phyloP scores from a whole-genome alignment of 768 basidiomycete genomes.

The Lactarius akahatsu region DNA sequence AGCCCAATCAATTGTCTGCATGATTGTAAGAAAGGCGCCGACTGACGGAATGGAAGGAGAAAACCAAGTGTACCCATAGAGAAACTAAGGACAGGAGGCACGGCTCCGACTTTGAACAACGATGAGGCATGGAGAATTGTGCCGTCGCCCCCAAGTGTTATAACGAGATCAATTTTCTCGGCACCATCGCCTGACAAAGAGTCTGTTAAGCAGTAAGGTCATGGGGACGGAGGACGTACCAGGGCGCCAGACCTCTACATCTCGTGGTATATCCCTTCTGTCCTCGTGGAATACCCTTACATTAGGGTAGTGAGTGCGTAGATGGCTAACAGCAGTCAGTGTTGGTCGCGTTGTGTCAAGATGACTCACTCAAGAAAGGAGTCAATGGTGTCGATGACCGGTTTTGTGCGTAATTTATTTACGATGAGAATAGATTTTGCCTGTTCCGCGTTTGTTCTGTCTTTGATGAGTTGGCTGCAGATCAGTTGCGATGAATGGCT shows the following conservation, averaged over 20 bases:
- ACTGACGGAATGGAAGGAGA: slow-evolving; percentile 88
- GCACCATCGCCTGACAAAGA: slow-evolving; percentile 42
- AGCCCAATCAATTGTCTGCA: neutral
- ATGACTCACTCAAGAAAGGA: slow-evolving; percentile 62
- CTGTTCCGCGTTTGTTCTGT: slow-evolving; percentile 33
- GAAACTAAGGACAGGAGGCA: slow-evolving; percentile 88
- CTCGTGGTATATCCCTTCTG: slow-evolving; percentile 50
- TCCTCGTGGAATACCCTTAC: slow-evolving; percentile 37
- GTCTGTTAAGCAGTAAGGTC: neutral
- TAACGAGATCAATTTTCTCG: slow-evolving; percentile 76
- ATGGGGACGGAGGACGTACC: slow-evolving; percentile 39
- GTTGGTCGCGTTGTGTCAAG: neutral
- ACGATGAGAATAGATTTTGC: slow-evolving; percentile 72
- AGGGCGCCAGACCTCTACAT: slow-evolving; percentile 56
- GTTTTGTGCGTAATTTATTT: slow-evolving; percentile 77
- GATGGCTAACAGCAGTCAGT: slow-evolving; percentile 31
- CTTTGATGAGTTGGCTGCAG: slow-evolving; percentile 26
- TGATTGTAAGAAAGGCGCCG: neutral
- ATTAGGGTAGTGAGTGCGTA: slow-evolving; percentile 35
- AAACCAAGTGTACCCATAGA: slow-evolving; percentile 95
- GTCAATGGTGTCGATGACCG: slow-evolving; percentile 73
- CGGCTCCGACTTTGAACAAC: slow-evolving; percentile 84
- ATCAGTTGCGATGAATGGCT: neutral
- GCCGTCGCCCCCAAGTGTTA: slow-evolving; percentile 93
- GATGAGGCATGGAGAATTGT: slow-evolving; percentile 94